Evolutionary conservation across 129 eudicot species (phyloP).

Genomic region (carrot (Daucus carota)): DNA sequence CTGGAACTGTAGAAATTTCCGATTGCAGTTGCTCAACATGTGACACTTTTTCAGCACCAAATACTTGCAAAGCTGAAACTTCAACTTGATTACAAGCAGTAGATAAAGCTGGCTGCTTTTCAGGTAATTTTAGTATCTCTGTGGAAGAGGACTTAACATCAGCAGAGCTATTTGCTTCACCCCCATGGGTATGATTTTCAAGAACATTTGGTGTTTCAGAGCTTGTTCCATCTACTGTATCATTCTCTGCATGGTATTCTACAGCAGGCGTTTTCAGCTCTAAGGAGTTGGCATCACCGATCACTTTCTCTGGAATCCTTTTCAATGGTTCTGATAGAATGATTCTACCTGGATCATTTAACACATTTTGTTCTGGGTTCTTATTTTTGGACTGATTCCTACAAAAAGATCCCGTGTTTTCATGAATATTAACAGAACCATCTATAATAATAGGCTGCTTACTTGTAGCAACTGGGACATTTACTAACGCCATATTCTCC

Average conservation of each 20-base stretch:
- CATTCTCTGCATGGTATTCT: slow-evolving; percentile 13
- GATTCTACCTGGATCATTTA: slow-evolving; percentile 14
- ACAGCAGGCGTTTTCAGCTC: slow-evolving; percentile 11
- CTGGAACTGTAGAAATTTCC: not conserved
- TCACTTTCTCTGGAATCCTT: slow-evolving; percentile 20
- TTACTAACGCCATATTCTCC: slow-evolving; percentile 1
- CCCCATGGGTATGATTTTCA: slow-evolving; percentile 16
- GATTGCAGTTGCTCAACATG: slow-evolving; percentile 18
- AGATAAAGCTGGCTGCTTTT: slow-evolving; percentile 2
- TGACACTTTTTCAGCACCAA: slow-evolving; percentile 18
- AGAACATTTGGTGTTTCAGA: slow-evolving; percentile 18
- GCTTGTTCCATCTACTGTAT: slow-evolving; percentile 10
- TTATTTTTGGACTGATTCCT: slow-evolving; percentile 22
- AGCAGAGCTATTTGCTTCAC: slow-evolving; percentile 15
- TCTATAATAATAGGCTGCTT: slow-evolving; percentile 4
- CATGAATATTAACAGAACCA: slow-evolving; percentile 10
- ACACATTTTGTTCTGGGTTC: slow-evolving; percentile 11
- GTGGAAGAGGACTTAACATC: slow-evolving; percentile 5
- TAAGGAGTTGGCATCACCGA: slow-evolving; percentile 10
- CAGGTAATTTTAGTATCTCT: not conserved
- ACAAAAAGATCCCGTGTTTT: slow-evolving; percentile 10
- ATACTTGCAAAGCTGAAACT: slow-evolving; percentile 11
- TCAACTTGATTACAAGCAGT: slow-evolving; percentile 20
- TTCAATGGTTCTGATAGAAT: slow-evolving; percentile 20
- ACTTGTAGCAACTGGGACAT: not conserved